Conservation (phyloP, 345 rosid genomes). For the Reutealis trisperma region DNA sequence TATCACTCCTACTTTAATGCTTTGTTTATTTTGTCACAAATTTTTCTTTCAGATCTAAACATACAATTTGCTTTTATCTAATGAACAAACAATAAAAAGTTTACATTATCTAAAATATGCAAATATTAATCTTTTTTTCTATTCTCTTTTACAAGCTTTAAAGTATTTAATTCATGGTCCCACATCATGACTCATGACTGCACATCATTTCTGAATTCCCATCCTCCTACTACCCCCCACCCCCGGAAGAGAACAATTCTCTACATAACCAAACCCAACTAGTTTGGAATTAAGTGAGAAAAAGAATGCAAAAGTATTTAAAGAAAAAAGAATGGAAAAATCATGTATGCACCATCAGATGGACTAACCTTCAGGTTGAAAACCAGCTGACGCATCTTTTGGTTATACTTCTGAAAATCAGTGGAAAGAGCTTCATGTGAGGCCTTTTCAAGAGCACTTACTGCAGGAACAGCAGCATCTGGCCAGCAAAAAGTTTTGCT, state of each 20-base stretch:
- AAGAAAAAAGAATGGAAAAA: not conserved
- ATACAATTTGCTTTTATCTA: not conserved
- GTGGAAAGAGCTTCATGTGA: constrained; percentile 65
- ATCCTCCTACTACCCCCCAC: too few relatives aligned
- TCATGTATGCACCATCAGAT: not conserved
- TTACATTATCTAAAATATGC: not conserved
- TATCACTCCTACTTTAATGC: not conserved
- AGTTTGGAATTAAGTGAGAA: not conserved
- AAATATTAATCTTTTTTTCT: not conserved
- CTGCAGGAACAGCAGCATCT: constrained; percentile 77
- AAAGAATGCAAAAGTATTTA: not conserved
- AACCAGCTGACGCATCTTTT: constrained; percentile 73
- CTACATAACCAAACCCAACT: not conserved
- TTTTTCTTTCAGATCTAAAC: not conserved
- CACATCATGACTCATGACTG: not conserved
- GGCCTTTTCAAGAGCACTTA: constrained; percentile 81
- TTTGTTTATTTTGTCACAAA: not conserved
- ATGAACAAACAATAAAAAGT: not conserved
- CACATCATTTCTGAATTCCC: not conserved
- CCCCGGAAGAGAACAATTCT: not conserved
- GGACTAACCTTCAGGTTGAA: constrained; percentile 84
- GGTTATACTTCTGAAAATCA: constrained; percentile 89
- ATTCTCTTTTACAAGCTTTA: not conserved
- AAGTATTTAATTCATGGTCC: not conserved
- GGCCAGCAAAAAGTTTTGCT: constrained; percentile 71